Conservation (phyloP, 768 basidiomycete species). For the Mycena alexandri region DNA sequence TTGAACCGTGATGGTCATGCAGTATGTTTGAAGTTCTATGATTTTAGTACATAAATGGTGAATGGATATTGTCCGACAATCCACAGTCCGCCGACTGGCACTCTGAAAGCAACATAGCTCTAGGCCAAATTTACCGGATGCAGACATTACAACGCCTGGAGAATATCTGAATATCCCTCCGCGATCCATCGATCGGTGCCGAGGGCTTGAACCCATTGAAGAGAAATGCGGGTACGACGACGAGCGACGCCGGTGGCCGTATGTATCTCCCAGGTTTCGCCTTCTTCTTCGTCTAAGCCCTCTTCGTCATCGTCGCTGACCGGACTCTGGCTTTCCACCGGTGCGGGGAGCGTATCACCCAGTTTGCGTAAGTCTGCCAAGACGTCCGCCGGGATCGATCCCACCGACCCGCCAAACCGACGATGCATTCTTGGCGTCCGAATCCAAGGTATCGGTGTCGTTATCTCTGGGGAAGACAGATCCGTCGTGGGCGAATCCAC, state of each 20-base stretch:
- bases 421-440: constrained; percentile 14
- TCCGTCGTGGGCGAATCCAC: neutral
- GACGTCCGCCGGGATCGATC: constrained; percentile 17
- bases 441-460: neutral
- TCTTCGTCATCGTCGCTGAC: constrained; percentile 11
- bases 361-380: constrained; percentile 19
- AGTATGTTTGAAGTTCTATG: too few relatives aligned
- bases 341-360: neutral
- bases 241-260: constrained; percentile 17
- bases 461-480: neutral
- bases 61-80: too few relatives aligned
- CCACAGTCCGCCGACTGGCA: too few relatives aligned
- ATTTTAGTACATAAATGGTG: too few relatives aligned
- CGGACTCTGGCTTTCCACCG: neutral
- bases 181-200: constrained; percentile 28
- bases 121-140: too few relatives aligned
- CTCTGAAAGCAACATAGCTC: too few relatives aligned
- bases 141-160: constrained; percentile 11
- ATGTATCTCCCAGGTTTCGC: constrained; percentile 16
- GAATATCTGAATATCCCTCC: constrained; percentile 26
- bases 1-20: too few relatives aligned
- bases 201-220: constrained; percentile 20
- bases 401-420: constrained; percentile 27
- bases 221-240: neutral
- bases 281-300: constrained; percentile 11